These are phyloP conservation scores for Ilex paraguariensis DNA, from an alignment of 305 asterid genomes.

Conservation along the genomic window DNA sequence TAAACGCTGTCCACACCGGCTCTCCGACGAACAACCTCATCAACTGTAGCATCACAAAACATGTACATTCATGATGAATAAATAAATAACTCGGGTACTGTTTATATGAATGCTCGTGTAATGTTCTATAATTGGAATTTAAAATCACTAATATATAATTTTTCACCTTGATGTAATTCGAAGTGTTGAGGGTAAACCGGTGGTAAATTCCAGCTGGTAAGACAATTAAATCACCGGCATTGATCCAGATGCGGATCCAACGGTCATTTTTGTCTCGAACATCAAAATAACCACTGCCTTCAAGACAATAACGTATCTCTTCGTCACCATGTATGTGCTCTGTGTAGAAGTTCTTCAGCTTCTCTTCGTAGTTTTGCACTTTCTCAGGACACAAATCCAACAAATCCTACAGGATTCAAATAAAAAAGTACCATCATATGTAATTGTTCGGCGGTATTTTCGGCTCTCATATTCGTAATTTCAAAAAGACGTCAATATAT, in stretches of 20 bases:
- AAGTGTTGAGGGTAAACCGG: constrained; percentile 68
- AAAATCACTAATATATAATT: too few relatives aligned
- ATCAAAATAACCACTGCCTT: constrained; percentile 79
- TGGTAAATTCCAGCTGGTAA: constrained; percentile 90
- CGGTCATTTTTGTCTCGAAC: constrained; percentile 61
- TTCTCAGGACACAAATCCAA: constrained; percentile 80
- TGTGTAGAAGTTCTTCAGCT: constrained; percentile 69
- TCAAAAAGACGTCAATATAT: too few relatives aligned
- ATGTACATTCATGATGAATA: not conserved
- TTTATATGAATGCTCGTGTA: too few relatives aligned
- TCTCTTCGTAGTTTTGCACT: constrained; percentile 66
- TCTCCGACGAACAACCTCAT: constrained; percentile 88
- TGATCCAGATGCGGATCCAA: constrained; percentile 76
- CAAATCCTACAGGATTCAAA: constrained; percentile 41
- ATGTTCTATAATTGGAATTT: too few relatives aligned
- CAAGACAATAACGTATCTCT: constrained; percentile 77
- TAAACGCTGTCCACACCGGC: constrained; percentile 77
- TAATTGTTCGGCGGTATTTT: too few relatives aligned
- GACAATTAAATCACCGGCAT: constrained; percentile 65
- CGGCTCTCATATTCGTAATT: too few relatives aligned
- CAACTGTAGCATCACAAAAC: constrained; percentile 34
- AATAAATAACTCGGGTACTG: too few relatives aligned
- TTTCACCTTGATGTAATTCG: constrained; percentile 64
- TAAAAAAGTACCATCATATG: too few relatives aligned
- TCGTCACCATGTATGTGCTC: constrained; percentile 81